Base-by-base conservation (phyloP, 306 rosid species). In the Prunus mira region DNA sequence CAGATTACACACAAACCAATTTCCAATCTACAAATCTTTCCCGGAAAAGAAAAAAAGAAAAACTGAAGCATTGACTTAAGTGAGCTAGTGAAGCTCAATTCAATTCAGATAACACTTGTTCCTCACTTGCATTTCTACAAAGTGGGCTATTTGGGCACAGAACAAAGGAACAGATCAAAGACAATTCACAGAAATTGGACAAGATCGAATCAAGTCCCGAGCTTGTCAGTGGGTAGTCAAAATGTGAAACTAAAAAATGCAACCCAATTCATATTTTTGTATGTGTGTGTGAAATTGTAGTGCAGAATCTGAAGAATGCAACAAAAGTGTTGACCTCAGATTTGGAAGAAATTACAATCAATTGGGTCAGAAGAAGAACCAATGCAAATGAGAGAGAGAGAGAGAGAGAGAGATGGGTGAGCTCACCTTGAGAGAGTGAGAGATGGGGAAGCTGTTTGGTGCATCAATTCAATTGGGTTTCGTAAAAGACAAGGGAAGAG, bases 351-450 rank as follows among this genome's bases (percentile, higher is more conserved):
- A 70, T 73, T 18, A 58, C 76, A 70, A 69, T 70, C 74, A 34
- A 57, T 4, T 58, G 76, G 15, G 56, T 54, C 20, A 5, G 20
- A 52, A 71, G 81, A 24, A n/a, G 62, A 56, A 67, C 2, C 24
- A 76, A 68, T 67, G 76, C 65, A 83, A 76, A 38, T 38, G 9
- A 38, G 9, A 38, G 43, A 38, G 43, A 6, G 27, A 78, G 50
- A 80, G 5, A 25, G 69, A 79, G 68, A 82, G 72, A 67, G 55
- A 67, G n/a, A 17, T 46, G 3, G 18, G 2, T 49, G 2, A 28
- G 58, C 77, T 55, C 72, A 93, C 94, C 96, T 88, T 80, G 76
- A 69, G 82, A 81, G 88, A 84, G 49, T 64, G 82, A 74, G 81
- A 71, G 79, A 82, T 74, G 86, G 11, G 65, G 81, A 72, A 75